Evolutionary conservation across 768 basidiomycete genomes (phyloP).

Genomic region (Candolleomyces efflorescens): DNA sequence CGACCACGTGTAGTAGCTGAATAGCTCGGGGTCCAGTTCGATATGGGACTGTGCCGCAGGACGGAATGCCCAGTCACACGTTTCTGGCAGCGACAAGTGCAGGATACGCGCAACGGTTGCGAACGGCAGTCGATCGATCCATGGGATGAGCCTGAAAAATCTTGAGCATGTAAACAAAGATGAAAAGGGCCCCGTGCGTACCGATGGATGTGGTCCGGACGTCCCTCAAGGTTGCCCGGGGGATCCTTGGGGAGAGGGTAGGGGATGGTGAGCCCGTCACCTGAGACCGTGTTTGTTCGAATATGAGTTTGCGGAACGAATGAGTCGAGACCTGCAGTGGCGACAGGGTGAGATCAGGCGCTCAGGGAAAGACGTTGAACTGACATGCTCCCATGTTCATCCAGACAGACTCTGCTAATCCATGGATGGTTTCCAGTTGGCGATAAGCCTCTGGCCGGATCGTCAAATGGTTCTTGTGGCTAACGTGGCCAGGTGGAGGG

Average conservation of each 20-base stretch:
- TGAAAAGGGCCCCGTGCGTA: constrained; percentile 16
- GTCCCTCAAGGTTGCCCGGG: constrained; percentile 26
- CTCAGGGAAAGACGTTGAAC: not conserved
- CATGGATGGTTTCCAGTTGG: constrained; percentile 45
- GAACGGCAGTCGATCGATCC: constrained; percentile 37
- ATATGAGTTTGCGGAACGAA: constrained; percentile 2
- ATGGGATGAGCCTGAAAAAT: constrained; percentile 1
- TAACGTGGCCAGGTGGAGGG: constrained; percentile 40
- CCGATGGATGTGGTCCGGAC: constrained; percentile 40
- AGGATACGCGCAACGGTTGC: constrained; percentile 44
- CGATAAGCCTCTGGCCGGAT: constrained; percentile 47
- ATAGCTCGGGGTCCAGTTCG: constrained; percentile 31
- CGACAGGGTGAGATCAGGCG: not conserved
- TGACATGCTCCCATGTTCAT: not conserved
- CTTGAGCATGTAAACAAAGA: no score
- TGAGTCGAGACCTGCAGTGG: not conserved
- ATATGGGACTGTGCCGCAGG: constrained; percentile 14
- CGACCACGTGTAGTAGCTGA: constrained; percentile 45
- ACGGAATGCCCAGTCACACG: constrained; percentile 37
- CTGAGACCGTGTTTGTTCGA: not conserved
- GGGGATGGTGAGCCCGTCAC: constrained; percentile 7
- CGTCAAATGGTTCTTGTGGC: constrained; percentile 37
- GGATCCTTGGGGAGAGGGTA: constrained; percentile 21
- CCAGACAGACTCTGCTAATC: constrained; percentile 21
- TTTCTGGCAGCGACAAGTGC: constrained; percentile 41